Evolutionary conservation across 257 asterid species (phyloP).

Genomic region (Solanum ossicruentum): DNA sequence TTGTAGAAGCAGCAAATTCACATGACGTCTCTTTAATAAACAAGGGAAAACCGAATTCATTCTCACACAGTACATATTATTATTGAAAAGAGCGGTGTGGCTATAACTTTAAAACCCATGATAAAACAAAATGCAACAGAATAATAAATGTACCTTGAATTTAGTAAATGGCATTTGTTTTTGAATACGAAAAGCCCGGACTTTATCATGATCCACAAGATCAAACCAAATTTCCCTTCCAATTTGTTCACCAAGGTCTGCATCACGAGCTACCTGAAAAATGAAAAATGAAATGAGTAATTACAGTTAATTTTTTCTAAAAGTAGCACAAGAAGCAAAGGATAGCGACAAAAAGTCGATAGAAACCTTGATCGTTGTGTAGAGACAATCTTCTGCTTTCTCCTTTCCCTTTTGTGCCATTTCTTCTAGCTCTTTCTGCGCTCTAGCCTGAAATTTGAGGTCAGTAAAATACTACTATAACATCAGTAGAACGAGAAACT

Average conservation of each 20-base stretch:
- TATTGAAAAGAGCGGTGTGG: neutral
- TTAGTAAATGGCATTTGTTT: constrained; percentile 47
- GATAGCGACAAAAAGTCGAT: neutral
- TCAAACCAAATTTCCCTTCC: constrained; percentile 71
- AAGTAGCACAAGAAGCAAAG: neutral
- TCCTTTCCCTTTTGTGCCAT: constrained; percentile 52
- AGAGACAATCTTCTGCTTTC: constrained; percentile 46
- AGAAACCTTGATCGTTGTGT: too few species aligned
- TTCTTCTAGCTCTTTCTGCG: constrained; percentile 39
- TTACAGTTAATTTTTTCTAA: neutral
- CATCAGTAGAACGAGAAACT: constrained; percentile 15
- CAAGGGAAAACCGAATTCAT: neutral
- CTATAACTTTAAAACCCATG: neutral
- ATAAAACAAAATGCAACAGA: neutral
- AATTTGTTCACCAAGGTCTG: constrained; percentile 51
- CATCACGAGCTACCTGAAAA: constrained; percentile 68
- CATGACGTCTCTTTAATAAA: neutral
- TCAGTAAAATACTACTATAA: too few species aligned
- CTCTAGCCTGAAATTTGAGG: too few species aligned
- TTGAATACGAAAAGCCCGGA: constrained; percentile 56
- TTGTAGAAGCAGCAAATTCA: neutral
- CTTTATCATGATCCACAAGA: constrained; percentile 83
- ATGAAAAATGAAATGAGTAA: neutral
- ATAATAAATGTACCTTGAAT: constrained; percentile 45
- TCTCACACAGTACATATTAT: neutral